Percentiles rank a stretch among this genome's conserved stretches.
Evolutionary conservation across 1,284 basidiomycete genomes (phyloP).

Genomic region (Ustilago loliicola): DNA sequence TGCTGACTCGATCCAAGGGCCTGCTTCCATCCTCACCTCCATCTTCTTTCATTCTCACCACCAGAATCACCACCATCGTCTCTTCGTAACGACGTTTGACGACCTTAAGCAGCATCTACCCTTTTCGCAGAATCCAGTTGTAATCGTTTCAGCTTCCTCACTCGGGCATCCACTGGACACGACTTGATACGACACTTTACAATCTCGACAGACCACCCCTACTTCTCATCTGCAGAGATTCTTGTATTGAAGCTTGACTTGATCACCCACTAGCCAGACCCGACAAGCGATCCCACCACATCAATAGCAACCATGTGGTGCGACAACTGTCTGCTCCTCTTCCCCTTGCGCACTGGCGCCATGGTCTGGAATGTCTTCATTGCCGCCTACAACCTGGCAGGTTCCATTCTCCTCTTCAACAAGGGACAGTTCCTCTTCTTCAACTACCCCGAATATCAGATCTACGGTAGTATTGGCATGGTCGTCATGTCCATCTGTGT

Average conservation of each 20-base stretch:
- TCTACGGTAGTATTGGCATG: conserved; percentile 81
- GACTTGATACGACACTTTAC: background rate
- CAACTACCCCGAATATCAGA: conserved; percentile 77
- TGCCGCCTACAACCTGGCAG: conserved; percentile 78
- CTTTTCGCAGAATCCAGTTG: no score
- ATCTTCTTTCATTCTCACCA: background rate
- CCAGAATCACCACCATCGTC: background rate
- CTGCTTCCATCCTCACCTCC: background rate
- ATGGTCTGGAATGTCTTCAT: conserved; percentile 81
- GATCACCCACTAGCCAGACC: background rate
- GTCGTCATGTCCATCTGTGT: conserved; percentile 76
- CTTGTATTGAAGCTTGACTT: background rate
- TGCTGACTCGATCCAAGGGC: background rate
- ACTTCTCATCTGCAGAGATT: background rate
- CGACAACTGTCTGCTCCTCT: conserved; percentile 63
- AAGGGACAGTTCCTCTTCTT: conserved; percentile 80
- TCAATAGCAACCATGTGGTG: conserved; percentile 52
- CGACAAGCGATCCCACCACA: background rate
- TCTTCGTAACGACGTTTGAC: background rate
- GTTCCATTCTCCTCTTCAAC: conserved; percentile 78
- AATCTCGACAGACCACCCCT: background rate
- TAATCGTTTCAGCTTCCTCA: background rate
- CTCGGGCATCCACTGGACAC: background rate
- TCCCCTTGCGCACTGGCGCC: conserved; percentile 73
- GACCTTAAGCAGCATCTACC: background rate